These are phyloP conservation scores for Coniochaeta sp. DNA, from an alignment of 2,329 filamentous ascomycete genomes.

Conservation along the genomic window DNA sequence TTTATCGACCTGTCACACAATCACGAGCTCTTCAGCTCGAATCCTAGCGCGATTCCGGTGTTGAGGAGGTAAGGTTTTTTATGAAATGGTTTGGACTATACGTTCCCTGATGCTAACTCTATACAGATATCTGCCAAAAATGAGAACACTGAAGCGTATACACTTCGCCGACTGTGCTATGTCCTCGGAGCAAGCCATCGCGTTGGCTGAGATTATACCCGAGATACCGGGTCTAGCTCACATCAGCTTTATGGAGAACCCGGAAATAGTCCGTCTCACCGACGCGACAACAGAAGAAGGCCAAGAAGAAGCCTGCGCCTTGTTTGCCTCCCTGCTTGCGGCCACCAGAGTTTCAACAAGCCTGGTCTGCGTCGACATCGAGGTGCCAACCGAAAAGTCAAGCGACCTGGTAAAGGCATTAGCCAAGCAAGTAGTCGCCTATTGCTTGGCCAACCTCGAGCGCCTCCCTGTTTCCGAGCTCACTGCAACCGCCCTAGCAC, in stretches of 20 bases:
- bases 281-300: slow-evolving; percentile 67
- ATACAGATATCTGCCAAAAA: slow-evolving; percentile 66
- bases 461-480: slow-evolving; percentile 50
- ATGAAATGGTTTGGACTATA: not conserved
- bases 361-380: slow-evolving; percentile 85
- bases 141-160: slow-evolving; percentile 71
- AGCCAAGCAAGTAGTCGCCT: slow-evolving; percentile 90
- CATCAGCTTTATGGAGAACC: slow-evolving; percentile 79
- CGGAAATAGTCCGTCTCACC: slow-evolving; percentile 61
- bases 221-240: slow-evolving; percentile 78
- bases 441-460: slow-evolving; percentile 88
- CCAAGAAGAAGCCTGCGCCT: slow-evolving; percentile 88
- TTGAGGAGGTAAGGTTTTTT: slow-evolving; percentile 59
- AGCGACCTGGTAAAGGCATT: slow-evolving; percentile 87
- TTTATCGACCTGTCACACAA: slow-evolving; percentile 95
- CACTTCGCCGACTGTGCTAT: slow-evolving; percentile 81
- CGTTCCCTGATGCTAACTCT: slow-evolving; percentile 3
- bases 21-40: slow-evolving; percentile 63
- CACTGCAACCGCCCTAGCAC: slow-evolving; percentile 26
- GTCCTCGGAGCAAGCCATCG: slow-evolving; percentile 81
- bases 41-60: slow-evolving; percentile 65
- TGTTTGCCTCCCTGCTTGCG: slow-evolving; percentile 87
- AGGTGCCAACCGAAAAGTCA: slow-evolving; percentile 73
- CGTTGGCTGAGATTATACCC: slow-evolving; percentile 81
- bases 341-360: slow-evolving; percentile 77